Base-by-base conservation (phyloP, 1,139 yeast genomes). In the Candida mesenterica region DNA sequence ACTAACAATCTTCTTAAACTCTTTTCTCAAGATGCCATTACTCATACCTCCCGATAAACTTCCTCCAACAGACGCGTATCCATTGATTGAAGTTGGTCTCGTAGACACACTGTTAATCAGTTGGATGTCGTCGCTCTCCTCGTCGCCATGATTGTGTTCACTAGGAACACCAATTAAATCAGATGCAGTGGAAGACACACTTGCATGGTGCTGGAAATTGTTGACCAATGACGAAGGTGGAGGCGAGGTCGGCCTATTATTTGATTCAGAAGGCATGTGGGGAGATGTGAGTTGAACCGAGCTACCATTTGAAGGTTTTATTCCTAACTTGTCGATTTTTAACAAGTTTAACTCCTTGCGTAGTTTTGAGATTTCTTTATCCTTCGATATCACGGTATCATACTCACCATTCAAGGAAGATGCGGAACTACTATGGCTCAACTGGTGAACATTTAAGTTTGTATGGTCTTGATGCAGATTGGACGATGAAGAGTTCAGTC, bases 1-100 rank as follows among this genome's bases (percentile, higher is more conserved):
- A 37, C 68, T 65, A 1, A 84, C 81, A 28, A 84, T 72, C 49
- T 77, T 78, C 50, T 79, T 79, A 63, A 85, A 85, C 57, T 85
- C 90, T 46, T 79, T 75, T 39, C 89, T 68, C 47, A 85, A 62
- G 2, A 82, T 77, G 1, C 68, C 72, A 35, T 58, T 67, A 48
- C 70, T 64, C 44, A 53, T 60, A 7, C 55, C 53, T 29, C 30
- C 34, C 14, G 36, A 24, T 9, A 15, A 14, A n/a, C 20, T 20
- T 29, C 35, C 37, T 13, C 31, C 25, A n/a, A 24, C 14, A 13
- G 27, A 28, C 4, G 28, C 12, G 14, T 13, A 25, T 13, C 40
- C 31, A 12, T 36, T 37, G 18, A 36, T 31, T 2, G 55, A 49
- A 4, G 47, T 46, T 15, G 58, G 59, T 36, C 53, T 46, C 19